phyloP scores from a whole-genome alignment of 768 basidiomycete genomes.

The Macrolepiota fuliginosa region DNA sequence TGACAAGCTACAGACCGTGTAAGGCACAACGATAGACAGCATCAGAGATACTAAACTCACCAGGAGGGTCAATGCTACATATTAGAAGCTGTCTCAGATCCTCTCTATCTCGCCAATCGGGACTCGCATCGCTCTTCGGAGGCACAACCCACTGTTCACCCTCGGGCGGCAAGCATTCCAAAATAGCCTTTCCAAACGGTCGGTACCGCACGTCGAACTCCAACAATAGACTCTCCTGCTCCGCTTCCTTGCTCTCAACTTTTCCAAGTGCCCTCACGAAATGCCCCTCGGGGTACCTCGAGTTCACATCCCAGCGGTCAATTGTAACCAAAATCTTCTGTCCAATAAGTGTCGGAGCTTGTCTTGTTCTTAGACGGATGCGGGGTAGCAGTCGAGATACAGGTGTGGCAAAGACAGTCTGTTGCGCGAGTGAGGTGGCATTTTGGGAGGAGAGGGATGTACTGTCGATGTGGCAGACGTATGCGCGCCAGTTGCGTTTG shows the following conservation, averaged over 20 bases:
- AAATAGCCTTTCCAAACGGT: slow-evolving; percentile 93
- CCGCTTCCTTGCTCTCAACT: slow-evolving; percentile 93
- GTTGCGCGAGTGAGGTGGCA: slow-evolving; percentile 75
- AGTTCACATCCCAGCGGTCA: slow-evolving; percentile 86
- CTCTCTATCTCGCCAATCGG: slow-evolving; percentile 77
- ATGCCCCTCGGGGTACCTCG: slow-evolving; percentile 94
- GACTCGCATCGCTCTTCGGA: slow-evolving; percentile 47
- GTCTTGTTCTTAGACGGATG: slow-evolving; percentile 91
- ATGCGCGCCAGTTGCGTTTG: slow-evolving; percentile 96
- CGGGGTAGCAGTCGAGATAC: slow-evolving; percentile 89
- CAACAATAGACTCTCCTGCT: slow-evolving; percentile 88
- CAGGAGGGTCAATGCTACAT: slow-evolving; percentile 97
- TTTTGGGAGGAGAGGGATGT: slow-evolving; percentile 80
- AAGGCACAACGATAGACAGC: neutral
- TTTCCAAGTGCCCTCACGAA: slow-evolving; percentile 91
- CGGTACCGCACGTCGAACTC: slow-evolving; percentile 96
- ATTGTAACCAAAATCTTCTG: slow-evolving; percentile 97
- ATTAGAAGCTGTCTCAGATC: slow-evolving; percentile 84
- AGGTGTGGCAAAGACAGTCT: slow-evolving; percentile 93
- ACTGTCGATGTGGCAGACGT: slow-evolving; percentile 94
- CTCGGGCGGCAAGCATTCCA: slow-evolving; percentile 86
- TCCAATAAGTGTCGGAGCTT: slow-evolving; percentile 81
- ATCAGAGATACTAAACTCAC: slow-evolving; percentile 31
- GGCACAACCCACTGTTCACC: slow-evolving; percentile 95
- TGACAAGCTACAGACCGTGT: slow-evolving; percentile 66